Conservation (phyloP, 306 rosid species). For the Sicyos baderoa region DNA sequence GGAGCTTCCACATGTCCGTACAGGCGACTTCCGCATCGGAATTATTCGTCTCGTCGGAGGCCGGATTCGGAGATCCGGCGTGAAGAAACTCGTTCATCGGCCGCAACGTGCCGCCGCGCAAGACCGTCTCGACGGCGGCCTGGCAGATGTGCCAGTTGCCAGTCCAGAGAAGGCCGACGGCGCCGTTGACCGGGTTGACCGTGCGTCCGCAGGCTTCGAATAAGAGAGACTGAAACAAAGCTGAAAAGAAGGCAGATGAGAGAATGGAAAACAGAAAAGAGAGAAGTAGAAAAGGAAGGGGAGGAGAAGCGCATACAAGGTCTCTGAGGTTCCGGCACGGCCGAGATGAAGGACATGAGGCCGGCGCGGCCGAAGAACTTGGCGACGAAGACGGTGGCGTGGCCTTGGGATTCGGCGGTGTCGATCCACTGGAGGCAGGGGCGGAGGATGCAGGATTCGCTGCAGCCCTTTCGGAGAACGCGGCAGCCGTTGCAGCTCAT, state of each 20-base stretch:
- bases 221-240: conserved; percentile 66
- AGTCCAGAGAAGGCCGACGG: conserved; percentile 57
- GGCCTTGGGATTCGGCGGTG: conserved; percentile 79
- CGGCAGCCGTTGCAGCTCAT: conserved; percentile 99
- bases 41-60: not conserved
- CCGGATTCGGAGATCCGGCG: conserved; percentile 26
- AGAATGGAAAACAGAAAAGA: not conserved
- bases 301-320: conserved; percentile 39
- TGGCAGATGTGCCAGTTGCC: conserved; percentile 84
- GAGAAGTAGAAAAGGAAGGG: not conserved
- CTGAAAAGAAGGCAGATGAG: conserved; percentile 20
- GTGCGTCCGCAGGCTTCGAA: conserved; percentile 82
- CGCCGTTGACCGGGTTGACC: conserved; percentile 74
- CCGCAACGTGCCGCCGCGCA: conserved; percentile 40
- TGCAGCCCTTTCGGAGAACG: conserved; percentile 96
- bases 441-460: conserved; percentile 74
- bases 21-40: conserved; percentile 14
- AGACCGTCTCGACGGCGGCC: conserved; percentile 50
- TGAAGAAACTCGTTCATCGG: conserved; percentile 27
- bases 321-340: conserved; percentile 68
- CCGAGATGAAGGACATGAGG: conserved; percentile 93
- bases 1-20: conserved; percentile 18
- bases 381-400: conserved; percentile 93
- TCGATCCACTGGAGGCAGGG: conserved; percentile 94
- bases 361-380: conserved; percentile 99